Percentiles rank a stretch among this genome's conserved stretches.
These are phyloP conservation scores for Sanghuangporus weigelae DNA, from an alignment of 1,284 basidiomycete genomes.

Conservation along the genomic window DNA sequence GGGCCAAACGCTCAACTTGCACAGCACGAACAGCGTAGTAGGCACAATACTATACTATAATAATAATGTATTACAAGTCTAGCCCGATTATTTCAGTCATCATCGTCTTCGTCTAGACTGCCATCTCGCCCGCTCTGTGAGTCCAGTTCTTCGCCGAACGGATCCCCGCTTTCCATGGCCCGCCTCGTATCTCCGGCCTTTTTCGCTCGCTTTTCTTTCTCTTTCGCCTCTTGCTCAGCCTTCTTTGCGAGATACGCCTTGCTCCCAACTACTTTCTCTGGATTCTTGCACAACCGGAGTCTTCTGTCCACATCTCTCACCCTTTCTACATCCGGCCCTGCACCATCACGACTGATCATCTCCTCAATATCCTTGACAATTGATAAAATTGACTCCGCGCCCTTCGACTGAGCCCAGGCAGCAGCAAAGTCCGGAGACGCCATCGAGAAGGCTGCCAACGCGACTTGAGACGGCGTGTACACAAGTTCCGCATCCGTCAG, in stretches of 20 bases:
- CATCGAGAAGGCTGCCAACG: constrained; percentile 76
- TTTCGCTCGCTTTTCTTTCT: constrained; percentile 56
- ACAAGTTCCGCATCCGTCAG: constrained; percentile 91
- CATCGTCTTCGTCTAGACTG: constrained; percentile 17
- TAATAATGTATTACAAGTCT: not conserved
- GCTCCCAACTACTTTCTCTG: constrained; percentile 86
- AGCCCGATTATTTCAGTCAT: not conserved
- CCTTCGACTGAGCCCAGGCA: constrained; percentile 60
- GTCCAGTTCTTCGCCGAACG: constrained; percentile 54
- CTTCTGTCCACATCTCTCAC: constrained; percentile 85
- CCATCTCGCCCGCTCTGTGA: constrained; percentile 26
- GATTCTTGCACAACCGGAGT: constrained; percentile 84
- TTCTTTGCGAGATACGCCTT: constrained; percentile 68
- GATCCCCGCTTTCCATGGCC: constrained; percentile 51
- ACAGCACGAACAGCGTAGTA: no score
- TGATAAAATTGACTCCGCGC: constrained; percentile 26
- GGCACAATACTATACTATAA: not conserved
- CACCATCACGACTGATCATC: constrained; percentile 54
- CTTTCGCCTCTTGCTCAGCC: constrained; percentile 57
- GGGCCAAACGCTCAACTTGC: not conserved
- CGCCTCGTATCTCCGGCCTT: constrained; percentile 56
- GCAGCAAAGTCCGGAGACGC: constrained; percentile 56
- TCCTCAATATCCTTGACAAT: constrained; percentile 50
- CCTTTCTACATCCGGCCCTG: constrained; percentile 68
- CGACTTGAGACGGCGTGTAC: constrained; percentile 91